Base-by-base conservation (phyloP, 495 filamentous ascomycete genomes). In the Penicillium cataractarum region DNA sequence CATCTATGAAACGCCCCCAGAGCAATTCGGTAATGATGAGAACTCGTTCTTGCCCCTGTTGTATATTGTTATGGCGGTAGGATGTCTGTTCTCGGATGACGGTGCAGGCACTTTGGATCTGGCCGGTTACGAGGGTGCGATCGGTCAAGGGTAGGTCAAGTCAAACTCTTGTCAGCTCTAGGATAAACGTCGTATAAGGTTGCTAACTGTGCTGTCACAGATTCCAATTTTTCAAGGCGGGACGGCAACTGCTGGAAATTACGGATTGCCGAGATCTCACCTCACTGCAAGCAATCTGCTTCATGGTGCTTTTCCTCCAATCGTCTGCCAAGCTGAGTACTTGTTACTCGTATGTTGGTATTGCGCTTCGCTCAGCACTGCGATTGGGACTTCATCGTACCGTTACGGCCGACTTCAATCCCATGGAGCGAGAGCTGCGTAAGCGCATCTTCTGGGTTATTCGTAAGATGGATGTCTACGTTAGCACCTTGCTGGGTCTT, bases 291-390 rank as follows among this genome's bases (percentile, higher is more conserved):
- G 89, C 90, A 1, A 86, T 97, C 29, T 79, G 96, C 27, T 96
- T 92, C 78, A 96, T 97, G 90, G 90, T 97, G 44, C 78, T 97
- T 1, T 98, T 97, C 71, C 81, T 98, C 1, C 94, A 98, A 61
- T 91, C 90, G 0, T 92, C 95, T 17, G 91, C 93, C 7, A 93
- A 95, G 68, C 80, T 97, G 56, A 94, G 91, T 67, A 95, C 90
- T 22, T 98, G 94, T 73, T 97, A 97, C 73, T 90, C 93, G 0
- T 96, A 95, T 74, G 84, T 98, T 53, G 94, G 93, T 22, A 92
- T 97, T 62, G 93, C 92, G 15, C 80, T 97, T 26, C 88, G 92
- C 40, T 94, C 93, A 8, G 87, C 92, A 19, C 73, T 97, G 8
- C 87, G 92, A 13, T 87, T 97, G 80, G 94, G 94, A 13, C 81